Percentiles rank a stretch among this genome's conserved stretches.
Conservation (phyloP, 495 filamentous ascomycete species). For the Xylaria intraflava region DNA sequence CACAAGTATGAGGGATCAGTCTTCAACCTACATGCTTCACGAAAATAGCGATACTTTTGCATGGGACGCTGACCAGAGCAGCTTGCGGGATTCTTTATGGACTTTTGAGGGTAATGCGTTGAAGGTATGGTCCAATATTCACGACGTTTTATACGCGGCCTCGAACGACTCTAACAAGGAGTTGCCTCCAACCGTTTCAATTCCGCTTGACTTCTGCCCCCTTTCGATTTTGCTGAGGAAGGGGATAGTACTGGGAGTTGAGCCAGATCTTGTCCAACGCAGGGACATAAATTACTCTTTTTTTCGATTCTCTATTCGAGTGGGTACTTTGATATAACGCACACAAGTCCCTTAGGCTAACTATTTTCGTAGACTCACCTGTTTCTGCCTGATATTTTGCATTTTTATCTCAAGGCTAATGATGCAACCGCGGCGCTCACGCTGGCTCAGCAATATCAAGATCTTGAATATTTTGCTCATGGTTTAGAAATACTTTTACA, state of each 20-base stretch:
- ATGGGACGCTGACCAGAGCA: slow-evolving; percentile 37
- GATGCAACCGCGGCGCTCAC: slow-evolving; percentile 68
- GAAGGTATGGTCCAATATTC: slow-evolving; percentile 83
- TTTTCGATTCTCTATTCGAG: slow-evolving; percentile 74
- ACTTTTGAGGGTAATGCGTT: slow-evolving; percentile 81
- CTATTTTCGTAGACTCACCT: slow-evolving; percentile 59
- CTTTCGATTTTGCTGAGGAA: slow-evolving; percentile 78
- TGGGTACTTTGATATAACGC: slow-evolving; percentile 32
- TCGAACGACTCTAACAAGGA: slow-evolving; percentile 53
- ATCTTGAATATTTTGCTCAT: slow-evolving; percentile 85
- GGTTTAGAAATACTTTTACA: slow-evolving; percentile 89
- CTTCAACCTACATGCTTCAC: slow-evolving; percentile 33
- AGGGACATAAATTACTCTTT: slow-evolving; percentile 83
- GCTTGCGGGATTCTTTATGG: slow-evolving; percentile 85
- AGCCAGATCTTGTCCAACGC: slow-evolving; percentile 85
- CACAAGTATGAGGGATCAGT: slow-evolving; percentile 80
- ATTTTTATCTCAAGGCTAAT: slow-evolving; percentile 63
- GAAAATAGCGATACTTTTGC: slow-evolving; percentile 17
- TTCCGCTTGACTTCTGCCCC: slow-evolving; percentile 84
- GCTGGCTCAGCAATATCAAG: slow-evolving; percentile 73
- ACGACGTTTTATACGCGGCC: slow-evolving; percentile 68
- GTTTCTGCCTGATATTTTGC: slow-evolving; percentile 82
- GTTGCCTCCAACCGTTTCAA: slow-evolving; percentile 56
- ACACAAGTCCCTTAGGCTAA: slow-evolving; percentile 14
- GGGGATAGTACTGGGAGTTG: slow-evolving; percentile 82